A percentile compares a stretch with the other conserved stretches of the same genome.
phyloP scores from a whole-genome alignment of 108 stramenopile genomes.

The Epithemia pelagica region DNA sequence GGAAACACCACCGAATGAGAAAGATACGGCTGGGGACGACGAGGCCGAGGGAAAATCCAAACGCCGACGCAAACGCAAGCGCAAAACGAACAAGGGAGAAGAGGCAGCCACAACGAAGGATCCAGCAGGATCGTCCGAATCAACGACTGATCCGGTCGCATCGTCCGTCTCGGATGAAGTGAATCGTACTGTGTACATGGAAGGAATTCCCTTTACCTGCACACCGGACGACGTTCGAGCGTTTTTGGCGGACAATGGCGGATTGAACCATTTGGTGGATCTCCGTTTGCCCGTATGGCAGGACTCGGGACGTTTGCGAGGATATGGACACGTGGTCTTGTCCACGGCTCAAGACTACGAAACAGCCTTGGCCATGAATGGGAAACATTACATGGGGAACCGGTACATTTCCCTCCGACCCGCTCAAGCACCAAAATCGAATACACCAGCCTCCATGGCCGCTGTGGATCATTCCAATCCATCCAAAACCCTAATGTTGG shows the following conservation, averaged over 20 bases:
- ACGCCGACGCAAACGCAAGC: conserved; percentile 69
- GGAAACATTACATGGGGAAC: conserved; percentile 54
- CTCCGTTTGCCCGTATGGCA: conserved; percentile 90
- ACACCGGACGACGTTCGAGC: conserved; percentile 56
- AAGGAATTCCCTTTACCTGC: conserved; percentile 83
- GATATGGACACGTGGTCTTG: conserved; percentile 93
- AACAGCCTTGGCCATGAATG: conserved; percentile 59
- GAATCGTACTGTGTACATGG: conserved; percentile 81
- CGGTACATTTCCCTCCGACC: conserved; percentile 75
- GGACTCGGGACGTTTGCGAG: conserved; percentile 87
- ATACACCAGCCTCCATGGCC: background rate
- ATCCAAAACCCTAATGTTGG: conserved; percentile 41
- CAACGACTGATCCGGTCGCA: conserved; percentile 5
- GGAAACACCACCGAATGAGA: conserved; percentile 5
- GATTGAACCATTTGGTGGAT: conserved; percentile 51
- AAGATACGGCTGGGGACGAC: conserved; percentile 5
- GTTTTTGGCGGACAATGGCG: conserved; percentile 52
- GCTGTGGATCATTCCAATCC: background rate
- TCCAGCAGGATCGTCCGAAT: background rate
- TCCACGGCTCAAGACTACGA: conserved; percentile 29
- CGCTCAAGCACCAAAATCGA: conserved; percentile 45
- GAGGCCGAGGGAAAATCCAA: conserved; percentile 30
- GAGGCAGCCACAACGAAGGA: conserved; percentile 10
- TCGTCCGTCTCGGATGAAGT: conserved; percentile 15
- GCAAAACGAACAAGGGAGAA: conserved; percentile 31